phyloP scores from a whole-genome alignment of 2,329 filamentous ascomycete genomes.

The Rachicladosporium sp. region DNA sequence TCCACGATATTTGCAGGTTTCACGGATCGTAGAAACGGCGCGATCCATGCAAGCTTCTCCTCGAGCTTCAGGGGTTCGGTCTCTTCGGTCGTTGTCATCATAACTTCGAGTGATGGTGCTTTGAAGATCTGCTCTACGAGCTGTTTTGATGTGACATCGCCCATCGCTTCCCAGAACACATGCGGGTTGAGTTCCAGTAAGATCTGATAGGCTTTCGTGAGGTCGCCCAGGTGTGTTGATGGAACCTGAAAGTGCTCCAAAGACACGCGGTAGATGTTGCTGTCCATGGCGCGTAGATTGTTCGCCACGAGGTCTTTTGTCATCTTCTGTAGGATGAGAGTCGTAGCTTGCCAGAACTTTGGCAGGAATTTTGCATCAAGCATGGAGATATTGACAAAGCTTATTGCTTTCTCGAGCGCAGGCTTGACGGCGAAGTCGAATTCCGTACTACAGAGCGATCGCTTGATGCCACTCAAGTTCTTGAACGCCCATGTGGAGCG shows the following conservation, averaged over 20 bases:
- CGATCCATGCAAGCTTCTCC: conserved; percentile 63
- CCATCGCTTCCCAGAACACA: conserved; percentile 81
- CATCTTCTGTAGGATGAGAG: conserved; percentile 59
- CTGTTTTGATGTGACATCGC: conserved; percentile 63
- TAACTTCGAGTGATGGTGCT: conserved; percentile 51
- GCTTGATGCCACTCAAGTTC: conserved; percentile 55
- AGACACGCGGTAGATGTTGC: conserved; percentile 49
- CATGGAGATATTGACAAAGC: conserved; percentile 45
- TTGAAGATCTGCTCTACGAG: conserved; percentile 76
- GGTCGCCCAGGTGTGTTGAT: conserved; percentile 46
- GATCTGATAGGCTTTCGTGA: conserved; percentile 57
- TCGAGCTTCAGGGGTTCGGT: conserved; percentile 44
- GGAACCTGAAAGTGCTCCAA: conserved; percentile 50
- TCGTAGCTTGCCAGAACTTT: conserved; percentile 68
- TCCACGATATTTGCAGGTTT: conserved; percentile 63
- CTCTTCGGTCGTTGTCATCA: conserved; percentile 44
- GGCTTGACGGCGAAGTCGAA: conserved; percentile 82
- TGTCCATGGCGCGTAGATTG: conserved; percentile 65
- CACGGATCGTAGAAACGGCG: conserved; percentile 65
- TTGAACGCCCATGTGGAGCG: conserved; percentile 56
- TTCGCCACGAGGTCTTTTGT: conserved; percentile 64
- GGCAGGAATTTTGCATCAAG: conserved; percentile 44
- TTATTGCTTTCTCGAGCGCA: conserved; percentile 55
- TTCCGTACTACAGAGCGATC: conserved; percentile 54
- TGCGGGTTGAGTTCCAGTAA: conserved; percentile 64